Conservation (phyloP, 2,329 filamentous ascomycete species). For the Rachicladosporium sp. region DNA sequence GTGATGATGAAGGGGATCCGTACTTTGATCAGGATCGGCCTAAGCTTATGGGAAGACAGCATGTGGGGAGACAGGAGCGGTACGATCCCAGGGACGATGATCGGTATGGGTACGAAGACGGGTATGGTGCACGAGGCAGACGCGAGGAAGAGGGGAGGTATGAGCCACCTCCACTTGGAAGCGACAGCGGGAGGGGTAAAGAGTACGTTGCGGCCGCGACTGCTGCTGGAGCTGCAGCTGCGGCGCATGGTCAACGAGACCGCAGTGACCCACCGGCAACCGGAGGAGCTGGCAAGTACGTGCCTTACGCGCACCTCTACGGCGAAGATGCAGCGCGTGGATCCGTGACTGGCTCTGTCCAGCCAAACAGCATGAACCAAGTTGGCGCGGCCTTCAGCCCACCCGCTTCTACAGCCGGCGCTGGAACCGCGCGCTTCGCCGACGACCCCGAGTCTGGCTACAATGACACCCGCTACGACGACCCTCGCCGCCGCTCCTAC, state of each 20-base stretch:
- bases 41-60: neutral
- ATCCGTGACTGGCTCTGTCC: constrained; percentile 12
- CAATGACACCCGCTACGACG: neutral
- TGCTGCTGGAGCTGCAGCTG: no score
- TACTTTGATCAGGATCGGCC: neutral
- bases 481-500: neutral
- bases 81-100: constrained; percentile 11
- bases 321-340: constrained; percentile 5
- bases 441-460: neutral
- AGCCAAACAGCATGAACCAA: constrained; percentile 14
- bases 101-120: constrained; percentile 13
- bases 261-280: neutral
- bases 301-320: constrained; percentile 25
- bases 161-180: no score
- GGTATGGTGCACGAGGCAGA: constrained; percentile 5
- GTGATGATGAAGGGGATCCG: constrained; percentile 8
- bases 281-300: constrained; percentile 10
- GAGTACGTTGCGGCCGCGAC: no score
- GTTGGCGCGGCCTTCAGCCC: constrained; percentile 4
- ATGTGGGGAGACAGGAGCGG: constrained; percentile 1
- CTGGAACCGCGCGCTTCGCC: neutral
- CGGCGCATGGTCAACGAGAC: neutral
- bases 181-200: no score
- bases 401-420: neutral
- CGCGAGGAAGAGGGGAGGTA: no score